These are phyloP conservation scores for Amphirosellinia nigrospora DNA, from an alignment of 495 filamentous ascomycete genomes.

Conservation along the genomic window DNA sequence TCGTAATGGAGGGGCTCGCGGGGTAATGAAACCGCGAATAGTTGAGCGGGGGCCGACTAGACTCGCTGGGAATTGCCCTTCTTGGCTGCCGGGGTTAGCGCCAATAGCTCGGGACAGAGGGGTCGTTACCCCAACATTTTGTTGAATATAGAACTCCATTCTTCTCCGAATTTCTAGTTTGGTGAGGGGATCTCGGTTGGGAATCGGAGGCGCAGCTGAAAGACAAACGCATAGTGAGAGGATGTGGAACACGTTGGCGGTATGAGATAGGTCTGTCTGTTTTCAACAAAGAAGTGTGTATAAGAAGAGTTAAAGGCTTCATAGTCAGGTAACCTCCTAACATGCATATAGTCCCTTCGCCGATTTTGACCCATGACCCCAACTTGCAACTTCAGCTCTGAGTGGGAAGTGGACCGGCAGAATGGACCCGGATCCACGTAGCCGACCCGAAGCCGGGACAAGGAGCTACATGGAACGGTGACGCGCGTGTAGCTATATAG, in stretches of 20 bases:
- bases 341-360: background rate
- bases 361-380: conserved; percentile 4
- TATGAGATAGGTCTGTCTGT: too few relatives aligned
- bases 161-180: background rate
- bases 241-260: too few relatives aligned
- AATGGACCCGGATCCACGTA: too few relatives aligned
- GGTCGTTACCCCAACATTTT: background rate
- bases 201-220: too few relatives aligned
- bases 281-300: too few relatives aligned
- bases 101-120: background rate
- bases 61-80: conserved; percentile 18
- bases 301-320: too few relatives aligned
- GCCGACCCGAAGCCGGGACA: conserved; percentile 1
- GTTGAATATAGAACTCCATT: background rate
- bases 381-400: too few relatives aligned
- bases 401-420: too few relatives aligned
- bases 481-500: background rate
- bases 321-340: too few relatives aligned
- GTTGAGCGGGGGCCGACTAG: background rate
- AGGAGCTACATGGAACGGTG: background rate
- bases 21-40: conserved; percentile 1
- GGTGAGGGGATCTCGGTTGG: background rate
- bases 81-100: background rate
- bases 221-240: too few relatives aligned
- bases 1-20: background rate